Conservation (phyloP, 1,284 basidiomycete species). For the Megacollybia platyphylla region DNA sequence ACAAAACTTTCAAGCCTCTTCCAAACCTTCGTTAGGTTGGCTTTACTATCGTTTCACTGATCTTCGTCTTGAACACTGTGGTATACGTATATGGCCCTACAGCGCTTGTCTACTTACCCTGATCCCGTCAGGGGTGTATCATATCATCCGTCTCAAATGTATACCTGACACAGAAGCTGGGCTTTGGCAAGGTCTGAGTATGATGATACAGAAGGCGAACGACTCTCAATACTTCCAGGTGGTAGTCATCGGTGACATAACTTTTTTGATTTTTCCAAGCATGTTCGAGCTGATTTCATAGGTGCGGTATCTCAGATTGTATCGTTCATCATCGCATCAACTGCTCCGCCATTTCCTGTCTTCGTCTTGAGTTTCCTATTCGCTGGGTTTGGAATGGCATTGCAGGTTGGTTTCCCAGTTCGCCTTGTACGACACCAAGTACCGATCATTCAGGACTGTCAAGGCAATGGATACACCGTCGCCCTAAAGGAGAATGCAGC, state of each 20-base stretch:
- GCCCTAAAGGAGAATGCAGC: conserved; percentile 15
- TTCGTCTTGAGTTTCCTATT: background rate
- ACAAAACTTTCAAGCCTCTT: background rate
- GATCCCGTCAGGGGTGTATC: conserved; percentile 2
- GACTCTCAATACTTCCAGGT: background rate
- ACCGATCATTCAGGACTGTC: conserved; percentile 17
- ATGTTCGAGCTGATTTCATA: background rate
- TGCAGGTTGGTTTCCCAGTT: conserved; percentile 1
- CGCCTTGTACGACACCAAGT: background rate
- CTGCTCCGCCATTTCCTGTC: conserved; percentile 3
- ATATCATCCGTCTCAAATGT: background rate
- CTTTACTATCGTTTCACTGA: conserved; percentile 1
- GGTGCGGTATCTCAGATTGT: conserved; percentile 1
- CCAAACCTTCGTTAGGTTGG: conserved; percentile 1
- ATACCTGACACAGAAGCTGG: conserved; percentile 1
- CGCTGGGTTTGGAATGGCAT: conserved; percentile 1
- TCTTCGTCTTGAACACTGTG: conserved; percentile 1
- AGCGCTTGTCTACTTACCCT: background rate
- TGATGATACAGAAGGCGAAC: background rate
- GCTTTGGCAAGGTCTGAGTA: conserved; percentile 2
- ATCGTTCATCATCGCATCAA: conserved; percentile 1
- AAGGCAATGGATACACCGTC: conserved; percentile 26
- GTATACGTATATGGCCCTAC: background rate
- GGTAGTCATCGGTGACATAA: background rate
- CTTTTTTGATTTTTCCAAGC: background rate